Conservation (phyloP, 768 basidiomycete species). For the Boletellus sp. region DNA sequence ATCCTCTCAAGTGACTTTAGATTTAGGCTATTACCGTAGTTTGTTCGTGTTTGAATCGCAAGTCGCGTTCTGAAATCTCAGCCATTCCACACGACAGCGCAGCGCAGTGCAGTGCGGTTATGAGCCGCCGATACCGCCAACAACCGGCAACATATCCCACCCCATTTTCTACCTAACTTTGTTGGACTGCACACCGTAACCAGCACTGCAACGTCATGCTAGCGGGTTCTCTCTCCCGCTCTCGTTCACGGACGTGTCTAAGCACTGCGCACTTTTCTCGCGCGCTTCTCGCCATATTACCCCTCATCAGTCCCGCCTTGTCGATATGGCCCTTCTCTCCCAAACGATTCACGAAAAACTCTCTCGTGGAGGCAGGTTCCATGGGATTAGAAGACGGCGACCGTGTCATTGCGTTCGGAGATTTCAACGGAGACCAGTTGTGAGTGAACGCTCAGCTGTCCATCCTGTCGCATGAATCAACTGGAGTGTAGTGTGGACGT, state of each 20-base stretch:
- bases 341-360: conserved; percentile 82
- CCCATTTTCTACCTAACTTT: too few species aligned
- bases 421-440: conserved; percentile 97
- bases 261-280: background rate
- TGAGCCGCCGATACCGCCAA: background rate
- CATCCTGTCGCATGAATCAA: background rate
- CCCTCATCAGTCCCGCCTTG: conserved; percentile 20
- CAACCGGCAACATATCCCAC: too few species aligned
- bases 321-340: conserved; percentile 80
- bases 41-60: conserved; percentile 26
- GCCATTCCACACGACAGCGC: too few species aligned
- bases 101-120: background rate
- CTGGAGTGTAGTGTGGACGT: conserved; percentile 63
- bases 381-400: conserved; percentile 73
- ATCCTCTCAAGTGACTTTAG: conserved; percentile 45
- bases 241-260: background rate
- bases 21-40: conserved; percentile 3
- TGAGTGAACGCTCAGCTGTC: conserved; percentile 37
- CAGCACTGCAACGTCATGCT: conserved; percentile 8
- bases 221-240: background rate
- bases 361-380: conserved; percentile 73
- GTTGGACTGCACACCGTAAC: too few species aligned
- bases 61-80: background rate
- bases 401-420: conserved; percentile 84
- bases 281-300: conserved; percentile 13